Evolutionary conservation across 1,284 basidiomycete genomes (phyloP).

Genomic region (Sporisorium graminicola): DNA sequence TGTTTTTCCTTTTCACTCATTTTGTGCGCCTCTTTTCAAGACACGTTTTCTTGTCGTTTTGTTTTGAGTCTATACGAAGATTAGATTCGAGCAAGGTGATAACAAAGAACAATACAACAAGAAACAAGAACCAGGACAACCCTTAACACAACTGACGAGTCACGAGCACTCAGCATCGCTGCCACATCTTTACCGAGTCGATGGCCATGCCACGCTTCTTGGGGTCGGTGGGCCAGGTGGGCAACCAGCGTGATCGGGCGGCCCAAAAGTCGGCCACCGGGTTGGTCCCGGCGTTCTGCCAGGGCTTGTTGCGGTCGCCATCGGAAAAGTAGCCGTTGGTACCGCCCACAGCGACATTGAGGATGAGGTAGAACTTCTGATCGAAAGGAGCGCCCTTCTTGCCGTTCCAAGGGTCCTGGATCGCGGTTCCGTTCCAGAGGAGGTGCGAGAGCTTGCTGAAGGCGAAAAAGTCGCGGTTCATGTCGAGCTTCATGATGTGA

Average conservation of each 20-base stretch:
- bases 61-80: not conserved
- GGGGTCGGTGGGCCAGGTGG: constrained; percentile 46
- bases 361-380: constrained; percentile 84
- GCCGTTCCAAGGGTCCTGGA: constrained; percentile 73
- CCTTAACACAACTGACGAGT: constrained; percentile 6
- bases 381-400: constrained; percentile 83
- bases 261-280: constrained; percentile 73
- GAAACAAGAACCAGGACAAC: constrained; percentile 4
- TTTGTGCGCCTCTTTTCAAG: too few relatives aligned
- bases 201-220: constrained; percentile 77
- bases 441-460: constrained; percentile 79
- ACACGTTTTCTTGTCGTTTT: too few relatives aligned
- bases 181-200: constrained; percentile 81
- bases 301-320: constrained; percentile 76
- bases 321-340: constrained; percentile 78
- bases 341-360: constrained; percentile 84
- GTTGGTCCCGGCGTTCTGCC: constrained; percentile 33
- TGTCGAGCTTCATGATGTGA: constrained; percentile 73
- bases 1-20: too few relatives aligned
- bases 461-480: constrained; percentile 77
- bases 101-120: not conserved
- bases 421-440: constrained; percentile 77
- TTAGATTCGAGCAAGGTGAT: not conserved
- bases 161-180: constrained; percentile 47
- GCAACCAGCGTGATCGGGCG: constrained; percentile 63